Base-by-base conservation (phyloP, 768 basidiomycete species). In the Lentinus brumalis region DNA sequence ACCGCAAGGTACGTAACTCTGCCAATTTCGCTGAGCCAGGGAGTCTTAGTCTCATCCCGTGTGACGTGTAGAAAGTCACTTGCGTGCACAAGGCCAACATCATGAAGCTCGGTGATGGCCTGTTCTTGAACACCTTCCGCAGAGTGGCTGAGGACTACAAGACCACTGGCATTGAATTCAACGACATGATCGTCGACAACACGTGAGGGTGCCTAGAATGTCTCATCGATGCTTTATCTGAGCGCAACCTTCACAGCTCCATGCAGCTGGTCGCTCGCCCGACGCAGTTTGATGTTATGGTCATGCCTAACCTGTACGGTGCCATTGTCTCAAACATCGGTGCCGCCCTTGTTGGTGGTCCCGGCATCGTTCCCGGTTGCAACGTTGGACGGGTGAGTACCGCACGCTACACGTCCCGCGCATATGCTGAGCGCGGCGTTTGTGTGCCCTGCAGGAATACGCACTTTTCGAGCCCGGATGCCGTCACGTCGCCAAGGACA, bases 41-140 rank as follows among this genome's bases (percentile, higher is more conserved):
- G 4, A 49, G 46, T 29, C 46, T 26, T 26, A 26, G 21, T 26
- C 21, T 49, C 26, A 49, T 30, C 46, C 10, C 8, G 26, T 26
- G 16, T 4, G 39, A 32, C 50, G 26, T n/a, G 11, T 53, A 96
- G 94, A 98, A 96, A 91, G 96, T 99, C 67, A 99, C 97, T 44
- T 98, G 96, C 72, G 95, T 99, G 47, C 97, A 99, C 87, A 99
- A 99, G 79, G 97, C 97, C 70, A 98, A 98, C 82, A 99, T 99
- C 82, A 99, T 99, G 97, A 99, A 99, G 77, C 88, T 98, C 69
- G 96, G 96, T 75, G 97, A 98, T 71, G 97, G 97, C 76, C 86
- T 99, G 45, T 98, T 98, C 88, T 85, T 98, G 69, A 96, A 94
- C 78, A 98, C 96, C 26, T 99, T 98, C 88, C 92, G 94, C 68